A percentile compares a stretch with the other conserved stretches of the same genome.
Conservation (phyloP, 768 basidiomycete species). For the Nidularia pulvinata region DNA sequence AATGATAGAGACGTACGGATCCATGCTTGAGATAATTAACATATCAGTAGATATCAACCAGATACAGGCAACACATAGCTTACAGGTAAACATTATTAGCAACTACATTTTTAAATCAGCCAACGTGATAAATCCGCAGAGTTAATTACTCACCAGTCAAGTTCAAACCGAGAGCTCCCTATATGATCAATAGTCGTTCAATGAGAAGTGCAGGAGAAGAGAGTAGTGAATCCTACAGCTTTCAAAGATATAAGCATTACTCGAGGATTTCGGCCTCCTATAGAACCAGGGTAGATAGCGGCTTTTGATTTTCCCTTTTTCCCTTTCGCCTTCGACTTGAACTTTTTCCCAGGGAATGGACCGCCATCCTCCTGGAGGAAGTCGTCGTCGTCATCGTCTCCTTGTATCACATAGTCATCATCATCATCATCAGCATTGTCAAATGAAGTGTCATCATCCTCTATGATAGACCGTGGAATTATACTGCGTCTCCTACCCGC, state of each 20-base stretch:
- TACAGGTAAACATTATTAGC: constrained; percentile 87
- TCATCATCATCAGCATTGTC: constrained; percentile 22
- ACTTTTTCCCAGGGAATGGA: constrained; percentile 22
- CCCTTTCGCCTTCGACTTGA: constrained; percentile 28
- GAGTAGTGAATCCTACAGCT: constrained; percentile 34
- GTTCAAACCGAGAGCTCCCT: constrained; percentile 85
- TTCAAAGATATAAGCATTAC: constrained; percentile 91
- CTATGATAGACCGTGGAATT: neutral
- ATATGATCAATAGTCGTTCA: constrained; percentile 8
- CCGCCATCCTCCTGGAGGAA: constrained; percentile 18
- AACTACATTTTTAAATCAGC: constrained; percentile 26
- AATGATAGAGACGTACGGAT: constrained; percentile 70
- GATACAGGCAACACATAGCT: constrained; percentile 21
- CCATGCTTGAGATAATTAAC: constrained; percentile 53
- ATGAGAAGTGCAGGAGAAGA: neutral
- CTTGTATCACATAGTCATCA: constrained; percentile 32
- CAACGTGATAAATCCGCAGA: neutral
- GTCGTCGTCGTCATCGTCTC: constrained; percentile 24
- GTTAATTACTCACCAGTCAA: constrained; percentile 57
- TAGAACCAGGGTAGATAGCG: constrained; percentile 13
- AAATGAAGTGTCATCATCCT: neutral
- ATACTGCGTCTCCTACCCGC: neutral
- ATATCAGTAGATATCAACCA: neutral
- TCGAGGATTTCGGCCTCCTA: constrained; percentile 50
- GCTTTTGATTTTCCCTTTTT: constrained; percentile 19